Base-by-base conservation (phyloP, 1,284 basidiomycete genomes). In the Irpex lacteus region DNA sequence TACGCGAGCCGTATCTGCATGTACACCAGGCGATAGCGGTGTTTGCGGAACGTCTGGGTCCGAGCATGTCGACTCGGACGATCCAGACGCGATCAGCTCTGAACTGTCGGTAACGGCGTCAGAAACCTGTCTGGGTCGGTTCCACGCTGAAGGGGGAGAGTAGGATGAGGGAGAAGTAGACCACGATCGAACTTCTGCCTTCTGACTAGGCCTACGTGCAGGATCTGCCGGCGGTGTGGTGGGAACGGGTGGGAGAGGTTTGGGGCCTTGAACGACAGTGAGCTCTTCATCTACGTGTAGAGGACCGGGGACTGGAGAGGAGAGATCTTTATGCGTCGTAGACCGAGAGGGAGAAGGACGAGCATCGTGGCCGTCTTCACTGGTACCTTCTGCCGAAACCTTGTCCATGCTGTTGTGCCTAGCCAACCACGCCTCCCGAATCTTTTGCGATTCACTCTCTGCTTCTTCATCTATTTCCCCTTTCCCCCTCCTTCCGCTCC, bases 401-500 rank as follows among this genome's bases (percentile, higher is more conserved):
- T 36, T 59, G 58, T 62, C 67, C 34, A n/a, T 63, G 37, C 21
- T 11, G 2, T 18, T 56, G 15, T 73, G 71, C 56, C 68, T 67
- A 61, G 67, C 64, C 32, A 73, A 66, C 76, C 76, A 77, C 26
- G 71, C 70, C 62, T 74, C 71, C 18, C 71, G 67, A 47, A 77
- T 75, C 61, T 66, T 68, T 63, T 63, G 67, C 21, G 76, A 75
- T 63, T 72, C 72, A 57, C 70, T 72, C 50, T 62, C 67, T 2
- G 47, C 65, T 9, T 67, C 69, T 34, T 69, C 66, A 32, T 53
- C 60, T 56, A 9, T 3, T 56, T 21, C 54, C 62, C 72, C 72
- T 57, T 69, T 72, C 40, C 60, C 66, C 5, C 50, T 65, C 9
- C 66, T 67, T 15, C 38, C 57, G 40, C 44, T 60, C 11, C 38